phyloP scores from a whole-genome alignment of 2,329 filamentous ascomycete genomes.

The Moelleriella libera region DNA sequence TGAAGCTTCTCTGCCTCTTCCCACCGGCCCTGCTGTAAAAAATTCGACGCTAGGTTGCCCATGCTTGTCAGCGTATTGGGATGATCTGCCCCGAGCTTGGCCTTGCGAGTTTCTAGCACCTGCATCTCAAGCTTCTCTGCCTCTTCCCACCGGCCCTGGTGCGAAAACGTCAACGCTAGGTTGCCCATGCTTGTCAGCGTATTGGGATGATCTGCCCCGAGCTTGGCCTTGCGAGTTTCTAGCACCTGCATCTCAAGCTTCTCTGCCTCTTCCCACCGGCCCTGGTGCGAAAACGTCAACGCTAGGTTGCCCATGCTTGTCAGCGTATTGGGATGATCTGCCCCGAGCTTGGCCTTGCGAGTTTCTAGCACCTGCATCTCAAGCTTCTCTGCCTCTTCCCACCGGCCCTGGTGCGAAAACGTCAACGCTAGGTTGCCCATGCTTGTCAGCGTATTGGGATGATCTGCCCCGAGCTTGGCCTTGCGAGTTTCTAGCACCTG shows the following conservation, averaged over 20 bases:
- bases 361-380: neutral
- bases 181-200: neutral
- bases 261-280: slow-evolving; percentile 2
- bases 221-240: neutral
- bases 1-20: no score
- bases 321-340: neutral
- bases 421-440: neutral
- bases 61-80: neutral
- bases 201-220: neutral
- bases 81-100: neutral
- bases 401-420: neutral
- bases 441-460: neutral
- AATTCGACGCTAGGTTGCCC: no score
- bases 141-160: neutral
- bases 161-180: neutral
- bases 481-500: neutral
- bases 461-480: neutral
- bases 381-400: neutral
- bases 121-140: neutral
- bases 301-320: neutral
- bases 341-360: neutral
- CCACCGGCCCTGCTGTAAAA: no score
- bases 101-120: neutral
- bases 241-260: neutral
- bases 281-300: neutral